Evolutionary conservation across 192 early-diverging fungal species (phyloP).

Genomic region (Backusella parvicylindrica): DNA sequence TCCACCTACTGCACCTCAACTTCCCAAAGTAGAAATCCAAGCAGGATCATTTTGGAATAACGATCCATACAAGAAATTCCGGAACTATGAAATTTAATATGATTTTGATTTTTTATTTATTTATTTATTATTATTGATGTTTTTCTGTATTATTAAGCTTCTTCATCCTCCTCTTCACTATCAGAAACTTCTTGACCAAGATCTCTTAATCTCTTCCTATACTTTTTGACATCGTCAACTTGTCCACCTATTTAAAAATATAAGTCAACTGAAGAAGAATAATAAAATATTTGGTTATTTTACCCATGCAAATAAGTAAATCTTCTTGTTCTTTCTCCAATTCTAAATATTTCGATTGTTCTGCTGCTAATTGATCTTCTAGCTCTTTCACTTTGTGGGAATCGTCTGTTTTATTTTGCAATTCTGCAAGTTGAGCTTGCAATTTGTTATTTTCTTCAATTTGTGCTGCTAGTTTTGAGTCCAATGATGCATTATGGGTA

Average conservation of each 20-base stretch:
- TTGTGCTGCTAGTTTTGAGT: neutral
- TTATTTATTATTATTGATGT: neutral
- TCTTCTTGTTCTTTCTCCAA: slow-evolving; percentile 47
- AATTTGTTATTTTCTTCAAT: neutral
- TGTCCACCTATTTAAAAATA: slow-evolving; percentile 29
- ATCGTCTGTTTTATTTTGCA: neutral
- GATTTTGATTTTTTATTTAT: neutral
- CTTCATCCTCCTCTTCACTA: slow-evolving; percentile 36
- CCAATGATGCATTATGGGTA: slow-evolving; percentile 1
- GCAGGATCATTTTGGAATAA: slow-evolving; percentile 11
- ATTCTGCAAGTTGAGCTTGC: neutral
- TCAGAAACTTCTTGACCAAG: slow-evolving; percentile 34
- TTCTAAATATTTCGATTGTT: slow-evolving; percentile 31
- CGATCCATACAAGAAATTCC: slow-evolving; percentile 20
- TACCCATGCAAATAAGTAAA: slow-evolving; percentile 39
- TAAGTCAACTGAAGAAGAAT: neutral
- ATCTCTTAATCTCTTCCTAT: slow-evolving; percentile 26
- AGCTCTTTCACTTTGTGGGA: slow-evolving; percentile 2
- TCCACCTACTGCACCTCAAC: neutral
- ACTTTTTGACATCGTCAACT: slow-evolving; percentile 35
- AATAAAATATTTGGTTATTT: slow-evolving; percentile 43
- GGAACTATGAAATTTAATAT: slow-evolving; percentile 18
- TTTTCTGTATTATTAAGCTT: slow-evolving; percentile 19
- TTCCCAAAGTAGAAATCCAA: slow-evolving; percentile 7
- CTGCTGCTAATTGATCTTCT: slow-evolving; percentile 8